Conservation (phyloP, 192 early-diverging fungal species). For the Coemansia pectinata region DNA sequence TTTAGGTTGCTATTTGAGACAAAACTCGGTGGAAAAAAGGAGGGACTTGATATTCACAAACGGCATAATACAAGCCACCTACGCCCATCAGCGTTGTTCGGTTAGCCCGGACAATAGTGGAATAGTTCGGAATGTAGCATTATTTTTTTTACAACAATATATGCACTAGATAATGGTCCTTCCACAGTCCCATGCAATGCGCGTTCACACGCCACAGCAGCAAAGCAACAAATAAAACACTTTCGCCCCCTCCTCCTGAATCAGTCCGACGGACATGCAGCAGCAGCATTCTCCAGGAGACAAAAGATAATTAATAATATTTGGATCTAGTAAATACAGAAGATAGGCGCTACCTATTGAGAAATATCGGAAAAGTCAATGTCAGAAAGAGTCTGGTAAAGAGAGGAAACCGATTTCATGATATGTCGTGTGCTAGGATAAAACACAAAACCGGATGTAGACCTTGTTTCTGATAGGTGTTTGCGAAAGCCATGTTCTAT, state of each 20-base stretch:
- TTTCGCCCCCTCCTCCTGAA: not conserved
- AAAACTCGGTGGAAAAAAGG: not conserved
- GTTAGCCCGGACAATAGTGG: not conserved
- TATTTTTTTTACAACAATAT: not conserved
- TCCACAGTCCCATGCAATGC: not conserved
- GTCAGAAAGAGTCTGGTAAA: conserved; percentile 1
- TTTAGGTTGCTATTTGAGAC: not conserved
- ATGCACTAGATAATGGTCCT: not conserved
- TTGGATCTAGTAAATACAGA: not conserved
- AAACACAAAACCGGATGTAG: not conserved
- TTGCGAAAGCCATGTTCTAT: conserved; percentile 3
- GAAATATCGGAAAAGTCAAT: conserved; percentile 11
- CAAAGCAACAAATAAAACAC: not conserved
- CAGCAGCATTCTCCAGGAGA: not conserved
- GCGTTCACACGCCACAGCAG: not conserved
- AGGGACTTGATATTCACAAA: not conserved
- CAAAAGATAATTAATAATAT: not conserved
- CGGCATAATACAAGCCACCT: not conserved
- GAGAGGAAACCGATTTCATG: not conserved
- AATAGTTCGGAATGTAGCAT: too few relatives aligned
- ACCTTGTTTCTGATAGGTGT: not conserved
- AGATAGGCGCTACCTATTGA: not conserved
- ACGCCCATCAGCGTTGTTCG: not conserved
- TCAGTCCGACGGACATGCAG: not conserved
- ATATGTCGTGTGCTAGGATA: conserved; percentile 5